Evolutionary conservation across 805 yeast species (phyloP), one percentile per base, ranked within the genome.

Genomic region (Citeromyces nyonsensis): DNA sequence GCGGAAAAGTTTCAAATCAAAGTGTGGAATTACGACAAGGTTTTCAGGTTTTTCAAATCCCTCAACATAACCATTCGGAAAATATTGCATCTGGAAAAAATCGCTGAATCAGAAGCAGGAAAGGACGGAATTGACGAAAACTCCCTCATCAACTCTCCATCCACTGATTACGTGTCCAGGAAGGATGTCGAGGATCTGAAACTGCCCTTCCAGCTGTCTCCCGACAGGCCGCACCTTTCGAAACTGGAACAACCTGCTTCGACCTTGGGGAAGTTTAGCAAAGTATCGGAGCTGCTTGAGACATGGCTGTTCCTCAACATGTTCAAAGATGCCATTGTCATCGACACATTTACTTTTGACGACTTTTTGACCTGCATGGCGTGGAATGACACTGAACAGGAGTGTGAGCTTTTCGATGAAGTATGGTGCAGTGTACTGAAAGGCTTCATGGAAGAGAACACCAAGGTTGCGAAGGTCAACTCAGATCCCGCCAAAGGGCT

Each of bases 301-400:
- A 49, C 66, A 3, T 84, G 94, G 94, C 58, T 69, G 2, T 84
- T 83, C 44, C 50, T 82, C 20, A 81, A 81, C 47, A 63, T 80
- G 32, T 83, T 74, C 49, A 69, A 73, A 41, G 63, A 63, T 25
- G 71, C 83, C 1, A 54, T 83, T 24, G 47, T 64, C 4, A 52
- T 84, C n/a, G 84, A 77, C 43, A 66, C 78, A 0, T 75, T 81
- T 43, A 75, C 88, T 0, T 81, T 79, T 54, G 95, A 83, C 52
- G 93, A 78, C 41, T 80, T 69, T 44, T 47, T 77, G 6, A 68
- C 69, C 34, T 74, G 71, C 8, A 48, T 77, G 54, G 55, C 57
- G 26, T 58, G 74, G 66, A 56, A 57, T 20, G 57, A 59, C 25
- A 51, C 54, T 3, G 51, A 53, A 4, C 60, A 63, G 2, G 51